phyloP scores from a whole-genome alignment of 2,329 filamentous ascomycete species.

The Aspergillus awamori region DNA sequence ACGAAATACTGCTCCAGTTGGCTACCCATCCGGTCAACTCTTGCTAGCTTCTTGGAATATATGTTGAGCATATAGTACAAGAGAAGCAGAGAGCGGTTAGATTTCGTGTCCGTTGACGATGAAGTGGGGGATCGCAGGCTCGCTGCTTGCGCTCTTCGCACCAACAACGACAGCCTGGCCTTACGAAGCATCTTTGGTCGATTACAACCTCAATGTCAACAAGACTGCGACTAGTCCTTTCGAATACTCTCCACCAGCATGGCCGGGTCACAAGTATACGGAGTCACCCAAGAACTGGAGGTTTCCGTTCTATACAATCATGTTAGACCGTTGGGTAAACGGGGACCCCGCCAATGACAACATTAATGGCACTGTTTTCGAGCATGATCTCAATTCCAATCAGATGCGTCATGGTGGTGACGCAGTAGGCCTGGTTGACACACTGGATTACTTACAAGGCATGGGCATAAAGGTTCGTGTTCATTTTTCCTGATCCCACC shows the following conservation, averaged over 20 bases:
- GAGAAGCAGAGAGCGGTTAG: conserved; percentile 5
- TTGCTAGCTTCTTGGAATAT: conserved; percentile 18
- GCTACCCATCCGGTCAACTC: neutral
- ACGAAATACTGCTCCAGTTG: neutral
- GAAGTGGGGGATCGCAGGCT: conserved; percentile 33
- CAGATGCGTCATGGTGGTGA: conserved; percentile 68
- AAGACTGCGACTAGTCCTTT: conserved; percentile 57
- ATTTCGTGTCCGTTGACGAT: conserved; percentile 28
- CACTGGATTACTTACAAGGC: conserved; percentile 65
- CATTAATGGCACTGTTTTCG: conserved; percentile 62
- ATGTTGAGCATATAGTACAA: conserved; percentile 25
- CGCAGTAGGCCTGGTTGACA: conserved; percentile 59
- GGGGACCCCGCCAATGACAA: conserved; percentile 67
- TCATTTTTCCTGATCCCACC: neutral
- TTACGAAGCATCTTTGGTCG: conserved; percentile 54
- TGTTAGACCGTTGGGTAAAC: conserved; percentile 66
- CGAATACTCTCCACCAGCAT: conserved; percentile 60
- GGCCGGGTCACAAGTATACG: conserved; percentile 56
- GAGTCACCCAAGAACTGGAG: conserved; percentile 65
- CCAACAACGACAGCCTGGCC: conserved; percentile 37
- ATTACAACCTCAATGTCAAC: conserved; percentile 66
- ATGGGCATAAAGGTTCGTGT: conserved; percentile 61
- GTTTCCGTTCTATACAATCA: conserved; percentile 67
- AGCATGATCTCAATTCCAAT: conserved; percentile 62
- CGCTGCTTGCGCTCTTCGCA: conserved; percentile 34